Evolutionary conservation across 805 yeast genomes (phyloP), one percentile per base, ranked within the genome.

Genomic region (Ogataea paraovalis): DNA sequence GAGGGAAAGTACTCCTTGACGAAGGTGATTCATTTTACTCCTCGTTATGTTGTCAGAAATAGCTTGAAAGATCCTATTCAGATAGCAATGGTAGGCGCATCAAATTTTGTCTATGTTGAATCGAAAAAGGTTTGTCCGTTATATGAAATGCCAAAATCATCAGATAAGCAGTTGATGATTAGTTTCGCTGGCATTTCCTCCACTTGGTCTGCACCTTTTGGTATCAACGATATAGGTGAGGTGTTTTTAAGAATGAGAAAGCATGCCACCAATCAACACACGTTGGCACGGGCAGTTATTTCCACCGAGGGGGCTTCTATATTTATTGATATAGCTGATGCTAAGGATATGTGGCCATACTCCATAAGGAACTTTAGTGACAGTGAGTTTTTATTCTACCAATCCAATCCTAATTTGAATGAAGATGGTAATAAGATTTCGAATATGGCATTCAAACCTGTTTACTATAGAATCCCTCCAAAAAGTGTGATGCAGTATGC

Each of bases 401-500:
- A 94, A 61, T 77, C 86, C 43, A 87, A 91, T 67, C 96, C 97
- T 59, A 62, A 66, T 58, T 57, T 77, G 27, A 79, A 78, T 48
- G 86, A 82, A 49, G 83, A 79, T 49, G 88, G 87, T 44, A 84
- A 82, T 18, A 76, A 76, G 44, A 66, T 73, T 10, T 74, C 70
- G 1, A 82, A 76, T 42, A 71, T 73, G 2, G 75, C 76, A 12
- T 91, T 85, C 67, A 82, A 80, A 52, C 97, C 97, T 0, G 74
- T 89, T 10, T 81, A 75, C 58, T 94, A 92, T 63, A 77, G 80
- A 41, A 75, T 95, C 12, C 97, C 98, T 0, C 82, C 96, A 1
- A 81, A 80, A 59, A 87, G 96, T 67, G 96, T 89, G 2, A 94
- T 94, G 98, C 97, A 98, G 0, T 94, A 94, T 64, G 88, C 99